Evolutionary conservation across 2,329 filamentous ascomycete species (phyloP), one percentile per base, ranked within the genome.

Genomic region (Macrophomina phaseolina): DNA sequence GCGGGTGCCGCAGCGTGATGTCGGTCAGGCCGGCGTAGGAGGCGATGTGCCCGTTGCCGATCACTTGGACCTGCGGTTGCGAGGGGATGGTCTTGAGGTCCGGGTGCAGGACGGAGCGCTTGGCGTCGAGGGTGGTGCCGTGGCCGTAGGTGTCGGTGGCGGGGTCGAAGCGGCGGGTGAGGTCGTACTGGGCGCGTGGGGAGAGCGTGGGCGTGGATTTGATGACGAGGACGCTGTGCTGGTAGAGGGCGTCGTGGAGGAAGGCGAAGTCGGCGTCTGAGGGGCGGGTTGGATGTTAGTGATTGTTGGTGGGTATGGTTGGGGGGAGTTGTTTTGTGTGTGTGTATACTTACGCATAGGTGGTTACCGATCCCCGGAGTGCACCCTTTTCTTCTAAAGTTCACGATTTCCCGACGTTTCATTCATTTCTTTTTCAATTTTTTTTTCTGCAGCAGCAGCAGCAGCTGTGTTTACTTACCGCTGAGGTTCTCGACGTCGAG

Each of bases 31-130:
- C 91, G 74, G 93, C 90, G 71, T 92, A 93, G 38, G 86, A 84
- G 1, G 84, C 76, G 1, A 94, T 84, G 55, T 86, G 84, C 5
- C 91, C 91, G 73, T 94, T 92, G 48, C 91, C 91, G 68, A 94
- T 93, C 65, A 93, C 88, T 73, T 94, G 91, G 1, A 92, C 89
- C 75, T 94, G 90, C 0, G 91, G 90, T 75, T 94, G 91, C 71
- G 92, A 89, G 0, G 91, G 91, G 49, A 94, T 87, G 0, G 91
- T 93, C 81, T 93, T 93, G 18, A 94, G 83, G 71, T 94, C 91
- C 0, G 91, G 91, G 74, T 93, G 90, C 18, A 94, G 84, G 72
- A 94, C 88, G 65, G 80, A 83, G 63, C 83, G 85, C 75, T 88
- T 88, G 7, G 83, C 83, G 71, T 92, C 90, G 56, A 92, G 81